Evolutionary conservation across 257 asterid genomes (phyloP).

Genomic region (Datura wrightii): DNA sequence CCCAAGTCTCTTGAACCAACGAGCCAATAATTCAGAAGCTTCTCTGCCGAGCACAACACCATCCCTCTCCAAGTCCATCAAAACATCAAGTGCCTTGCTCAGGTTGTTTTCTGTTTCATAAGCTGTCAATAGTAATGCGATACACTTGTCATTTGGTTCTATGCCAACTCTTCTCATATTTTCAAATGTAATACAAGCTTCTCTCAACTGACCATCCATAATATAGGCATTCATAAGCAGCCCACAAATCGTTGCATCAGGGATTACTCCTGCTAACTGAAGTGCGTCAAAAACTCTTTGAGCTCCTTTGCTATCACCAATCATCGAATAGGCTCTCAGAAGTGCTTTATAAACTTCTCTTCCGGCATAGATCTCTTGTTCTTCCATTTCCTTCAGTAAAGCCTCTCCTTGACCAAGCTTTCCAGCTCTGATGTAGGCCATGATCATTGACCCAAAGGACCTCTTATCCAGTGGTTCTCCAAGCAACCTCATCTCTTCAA

Average conservation of each 20-base stretch:
- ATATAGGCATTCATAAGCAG: constrained; percentile 83
- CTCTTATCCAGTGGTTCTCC: constrained; percentile 72
- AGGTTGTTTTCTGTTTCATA: constrained; percentile 70
- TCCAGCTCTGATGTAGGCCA: constrained; percentile 88
- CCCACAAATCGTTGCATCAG: constrained; percentile 76
- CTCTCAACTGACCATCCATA: constrained; percentile 57
- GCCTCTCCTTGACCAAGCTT: constrained; percentile 58
- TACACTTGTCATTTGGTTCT: constrained; percentile 81
- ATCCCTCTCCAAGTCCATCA: constrained; percentile 65
- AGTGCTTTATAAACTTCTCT: constrained; percentile 90
- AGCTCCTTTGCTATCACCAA: constrained; percentile 72
- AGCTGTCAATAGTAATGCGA: constrained; percentile 60
- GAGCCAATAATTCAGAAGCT: constrained; percentile 63
- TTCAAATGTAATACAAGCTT: constrained; percentile 72
- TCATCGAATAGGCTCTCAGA: constrained; percentile 81
- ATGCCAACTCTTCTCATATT: constrained; percentile 68
- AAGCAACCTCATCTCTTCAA: constrained; percentile 83
- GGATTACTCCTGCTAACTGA: constrained; percentile 76
- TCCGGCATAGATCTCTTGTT: constrained; percentile 65
- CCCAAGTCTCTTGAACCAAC: constrained; percentile 76
- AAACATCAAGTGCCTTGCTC: constrained; percentile 65
- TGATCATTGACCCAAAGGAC: constrained; percentile 88
- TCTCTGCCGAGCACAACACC: constrained; percentile 64
- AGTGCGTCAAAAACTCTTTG: constrained; percentile 75
- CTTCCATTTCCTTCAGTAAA: constrained; percentile 73